A percentile compares a stretch with the other conserved stretches of the same genome.
Conservation (phyloP, 208 protist species). For the Acanthamoeba royreba region DNA sequence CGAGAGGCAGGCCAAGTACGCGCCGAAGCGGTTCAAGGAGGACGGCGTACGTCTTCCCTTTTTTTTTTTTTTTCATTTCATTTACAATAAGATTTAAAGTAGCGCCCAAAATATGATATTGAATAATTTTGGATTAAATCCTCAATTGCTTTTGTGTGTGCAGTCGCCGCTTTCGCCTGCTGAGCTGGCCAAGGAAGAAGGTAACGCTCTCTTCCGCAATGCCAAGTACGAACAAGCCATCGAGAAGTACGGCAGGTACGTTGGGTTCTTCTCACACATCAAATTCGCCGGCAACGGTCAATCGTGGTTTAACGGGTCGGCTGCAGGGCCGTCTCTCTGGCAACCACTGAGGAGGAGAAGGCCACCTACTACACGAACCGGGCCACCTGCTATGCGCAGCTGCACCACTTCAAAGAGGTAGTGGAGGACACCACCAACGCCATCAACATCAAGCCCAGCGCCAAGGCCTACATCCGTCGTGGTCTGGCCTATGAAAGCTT, state of each 20-base stretch:
- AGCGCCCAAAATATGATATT: too few relatives aligned
- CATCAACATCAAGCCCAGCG: conserved; percentile 91
- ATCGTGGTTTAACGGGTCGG: neutral
- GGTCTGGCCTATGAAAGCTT: conserved; percentile 89
- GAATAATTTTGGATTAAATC: neutral
- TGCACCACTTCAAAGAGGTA: conserved; percentile 91
- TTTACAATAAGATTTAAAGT: too few relatives aligned
- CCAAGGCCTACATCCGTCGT: conserved; percentile 90
- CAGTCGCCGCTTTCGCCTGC: neutral
- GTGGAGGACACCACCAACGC: conserved; percentile 93
- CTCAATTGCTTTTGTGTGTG: neutral
- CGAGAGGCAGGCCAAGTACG: conserved; percentile 2
- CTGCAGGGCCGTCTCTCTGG: conserved; percentile 78
- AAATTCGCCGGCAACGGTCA: neutral
- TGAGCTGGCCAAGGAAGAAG: conserved; percentile 68
- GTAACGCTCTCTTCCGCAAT: conserved; percentile 94
- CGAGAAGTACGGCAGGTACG: conserved; percentile 53
- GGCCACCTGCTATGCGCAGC: conserved; percentile 93
- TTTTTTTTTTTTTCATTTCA: neutral
- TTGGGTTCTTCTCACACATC: conserved; percentile 56
- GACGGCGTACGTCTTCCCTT: neutral
- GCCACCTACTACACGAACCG: conserved; percentile 44
- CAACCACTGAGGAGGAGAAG: conserved; percentile 76
- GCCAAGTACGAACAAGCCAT: conserved; percentile 92
- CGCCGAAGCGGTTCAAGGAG: neutral